Conservation (phyloP, 2,329 filamentous ascomycete genomes). For the Curvularia sp. region DNA sequence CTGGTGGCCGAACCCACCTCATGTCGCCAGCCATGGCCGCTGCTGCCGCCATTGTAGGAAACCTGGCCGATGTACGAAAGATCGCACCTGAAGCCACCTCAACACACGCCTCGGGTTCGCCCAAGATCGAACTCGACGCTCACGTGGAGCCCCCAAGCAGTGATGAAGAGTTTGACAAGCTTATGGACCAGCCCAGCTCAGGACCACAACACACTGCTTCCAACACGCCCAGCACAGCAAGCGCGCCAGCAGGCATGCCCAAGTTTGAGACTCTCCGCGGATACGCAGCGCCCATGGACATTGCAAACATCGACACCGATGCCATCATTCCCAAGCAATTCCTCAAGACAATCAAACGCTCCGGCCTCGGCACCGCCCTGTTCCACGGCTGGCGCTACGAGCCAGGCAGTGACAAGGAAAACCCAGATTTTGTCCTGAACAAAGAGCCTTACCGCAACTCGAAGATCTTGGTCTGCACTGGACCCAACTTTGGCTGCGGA, state of each 20-base stretch:
- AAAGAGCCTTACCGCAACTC: conserved; percentile 80
- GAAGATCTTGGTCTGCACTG: conserved; percentile 91
- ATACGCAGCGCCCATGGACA: conserved; percentile 84
- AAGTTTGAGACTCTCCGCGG: conserved; percentile 86
- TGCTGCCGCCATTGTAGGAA: conserved; percentile 86
- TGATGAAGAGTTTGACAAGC: conserved; percentile 69
- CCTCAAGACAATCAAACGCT: conserved; percentile 98
- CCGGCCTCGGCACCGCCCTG: conserved; percentile 84
- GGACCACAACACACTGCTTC: conserved; percentile 72
- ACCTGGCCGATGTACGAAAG: conserved; percentile 89
- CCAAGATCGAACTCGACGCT: conserved; percentile 65
- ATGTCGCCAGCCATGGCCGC: conserved; percentile 98
- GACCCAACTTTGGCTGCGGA: conserved; percentile 94
- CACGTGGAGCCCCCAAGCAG: conserved; percentile 64
- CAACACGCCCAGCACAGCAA: conserved; percentile 53
- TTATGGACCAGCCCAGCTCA: conserved; percentile 64
- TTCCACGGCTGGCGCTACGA: conserved; percentile 83
- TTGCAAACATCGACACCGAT: conserved; percentile 95
- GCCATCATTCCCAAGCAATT: conserved; percentile 99
- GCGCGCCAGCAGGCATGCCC: conserved; percentile 69
- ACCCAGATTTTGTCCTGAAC: conserved; percentile 87
- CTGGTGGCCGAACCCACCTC: conserved; percentile 87
- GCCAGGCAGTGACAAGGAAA: conserved; percentile 71
- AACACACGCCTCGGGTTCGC: conserved; percentile 57
- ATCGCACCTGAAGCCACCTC: conserved; percentile 62